Evolutionary conservation across 257 asterid species (phyloP).

Genomic region (Solanum sejunctum): DNA sequence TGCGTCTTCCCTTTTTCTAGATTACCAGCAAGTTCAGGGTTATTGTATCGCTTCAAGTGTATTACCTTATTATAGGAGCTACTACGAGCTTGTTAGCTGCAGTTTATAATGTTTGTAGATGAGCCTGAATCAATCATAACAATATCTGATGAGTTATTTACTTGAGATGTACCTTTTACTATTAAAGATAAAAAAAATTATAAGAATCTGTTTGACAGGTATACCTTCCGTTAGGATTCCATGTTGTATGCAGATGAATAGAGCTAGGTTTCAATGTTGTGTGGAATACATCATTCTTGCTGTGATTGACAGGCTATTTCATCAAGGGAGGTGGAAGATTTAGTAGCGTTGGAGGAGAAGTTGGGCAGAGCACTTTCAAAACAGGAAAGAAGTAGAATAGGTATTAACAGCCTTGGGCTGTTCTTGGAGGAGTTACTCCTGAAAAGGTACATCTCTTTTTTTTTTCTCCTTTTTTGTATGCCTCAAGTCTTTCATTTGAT

Average conservation of each 20-base stretch:
- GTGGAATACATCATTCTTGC: not conserved
- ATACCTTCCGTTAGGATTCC: not conserved
- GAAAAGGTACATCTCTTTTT: conserved; percentile 36
- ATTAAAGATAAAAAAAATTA: not conserved
- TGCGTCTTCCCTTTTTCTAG: not conserved
- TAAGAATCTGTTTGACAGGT: conserved; percentile 34
- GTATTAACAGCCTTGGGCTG: conserved; percentile 83
- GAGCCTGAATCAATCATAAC: not conserved
- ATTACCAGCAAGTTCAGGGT: not conserved
- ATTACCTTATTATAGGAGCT: not conserved
- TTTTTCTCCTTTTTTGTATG: not conserved
- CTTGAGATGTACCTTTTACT: not conserved
- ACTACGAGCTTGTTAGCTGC: not conserved
- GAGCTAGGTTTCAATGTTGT: not conserved
- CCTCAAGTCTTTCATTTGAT: not conserved
- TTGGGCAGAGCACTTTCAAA: conserved; percentile 77
- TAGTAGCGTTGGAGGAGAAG: conserved; percentile 79
- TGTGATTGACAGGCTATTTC: conserved; percentile 52
- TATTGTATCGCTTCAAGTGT: not conserved
- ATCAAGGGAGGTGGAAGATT: conserved; percentile 76
- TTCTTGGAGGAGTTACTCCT: conserved; percentile 90
- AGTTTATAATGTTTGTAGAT: not conserved
- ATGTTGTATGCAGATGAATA: not conserved
- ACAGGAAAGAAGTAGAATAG: conserved; percentile 82
- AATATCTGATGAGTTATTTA: not conserved